Base-by-base conservation (phyloP, 2,329 filamentous ascomycete genomes). In the Aspergillus phoenicis region DNA sequence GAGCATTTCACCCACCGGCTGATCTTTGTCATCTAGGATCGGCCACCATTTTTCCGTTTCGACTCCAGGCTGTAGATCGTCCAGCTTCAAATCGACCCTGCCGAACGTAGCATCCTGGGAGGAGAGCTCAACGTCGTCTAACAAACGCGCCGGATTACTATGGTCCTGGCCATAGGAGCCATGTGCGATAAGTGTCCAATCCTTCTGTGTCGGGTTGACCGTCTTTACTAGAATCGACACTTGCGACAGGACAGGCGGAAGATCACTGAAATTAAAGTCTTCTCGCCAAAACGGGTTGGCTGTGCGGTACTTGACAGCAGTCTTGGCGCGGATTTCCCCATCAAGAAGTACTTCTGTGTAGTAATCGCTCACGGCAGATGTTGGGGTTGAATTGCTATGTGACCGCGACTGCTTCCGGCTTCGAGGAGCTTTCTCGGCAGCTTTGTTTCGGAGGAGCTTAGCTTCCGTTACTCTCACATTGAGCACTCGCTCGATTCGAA, bases 41-140 rank as follows among this genome's bases (percentile, higher is more conserved):
- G 89, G 89, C 81, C 92, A 90, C 94, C 94, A 97, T 70, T 93
- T 89, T 75, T 98, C 94, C 36, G 89, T 84, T 60, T 94, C 90
- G 70, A 89, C 89, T 15, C 88, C 89, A 0, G 86, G 83, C 39
- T 94, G 91, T 15, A 97, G 77, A 64, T 93, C 89, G 61, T 93
- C 89, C 7, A 97, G 80, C 20, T 88, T 85, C 30, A 97, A 86
- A 67, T 97, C 91, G n/a, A 97, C 89, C 63, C 84, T 84, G 39
- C 81, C 81, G 60, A 76, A 79, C 5, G 77, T 75, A 33, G 78
- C 71, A 65, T 82, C 81, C 56, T 81, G 77, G 10, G 80, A 78
- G 39, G 80, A 77, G 20, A 83, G 73, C 61, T 82, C 80, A 33
- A 82, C 73, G 52, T 81, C 79, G 52, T 79, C 76, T 38, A 81